Evolutionary conservation across 179 eudicot genomes (phyloP), one percentile per base, ranked within the genome.

Genomic region (Camellia oleifera): DNA sequence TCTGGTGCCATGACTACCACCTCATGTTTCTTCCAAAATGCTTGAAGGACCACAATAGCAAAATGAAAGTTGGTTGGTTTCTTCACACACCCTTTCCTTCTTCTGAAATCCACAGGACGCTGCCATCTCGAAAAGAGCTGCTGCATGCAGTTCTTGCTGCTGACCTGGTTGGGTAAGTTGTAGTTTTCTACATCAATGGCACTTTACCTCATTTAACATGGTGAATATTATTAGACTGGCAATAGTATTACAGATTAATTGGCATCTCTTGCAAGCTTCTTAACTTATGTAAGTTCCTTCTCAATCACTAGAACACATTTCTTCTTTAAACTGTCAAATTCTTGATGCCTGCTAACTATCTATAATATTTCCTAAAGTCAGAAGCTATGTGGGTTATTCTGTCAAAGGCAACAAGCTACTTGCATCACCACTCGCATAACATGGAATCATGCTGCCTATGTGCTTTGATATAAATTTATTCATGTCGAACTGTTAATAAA

Each of bases 1-100:
- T 97, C 72, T 97, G 99, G 99, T 97, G 99, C 78, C 99, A 97
- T 83, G 99, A 97, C 83, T 97, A 97, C 85, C 99, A 97, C 83
- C 95, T 97, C 70, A 97, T 97, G 99, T 97, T 94, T 79, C 96
- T 97, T 52, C 99, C 99, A 0, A 88, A 97, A 82, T 97, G 90
- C 82, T 88, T 97, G 18, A 97, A 97, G 85, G 90, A 82, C 42
- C 82, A 88, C 77, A 92, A 97, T 77, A 87, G 78, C 80, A 83
- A 88, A 42, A 97, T 97, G 94, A 97, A 97, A 88, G 99, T 96
- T 79, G 99, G 99, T 5, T 96, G 98, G 98, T 96, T 96, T 87
- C 93, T 96, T 53, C 99, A 96, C 75, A 96, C 99, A 15, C 99
- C 98, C 23, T 96, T 96, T 86, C 99, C 99, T 72, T 94, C 98